Base-by-base conservation (phyloP, 495 filamentous ascomycete genomes). In the Lichenothelia convexa region DNA sequence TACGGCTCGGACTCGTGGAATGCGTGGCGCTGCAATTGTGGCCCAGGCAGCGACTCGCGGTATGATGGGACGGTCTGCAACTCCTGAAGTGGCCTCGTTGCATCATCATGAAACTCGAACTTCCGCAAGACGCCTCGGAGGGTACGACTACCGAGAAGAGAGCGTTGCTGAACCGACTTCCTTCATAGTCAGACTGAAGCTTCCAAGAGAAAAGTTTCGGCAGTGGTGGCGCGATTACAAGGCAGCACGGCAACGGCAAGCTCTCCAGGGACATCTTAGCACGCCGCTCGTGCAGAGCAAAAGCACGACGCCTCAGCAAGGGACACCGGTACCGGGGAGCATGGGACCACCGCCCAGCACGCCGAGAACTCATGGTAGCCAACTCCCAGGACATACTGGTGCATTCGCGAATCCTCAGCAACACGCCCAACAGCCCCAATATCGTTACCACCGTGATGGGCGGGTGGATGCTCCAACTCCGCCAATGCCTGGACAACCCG, bases 31-130 rank as follows among this genome's bases (percentile, higher is more conserved):
- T 15, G 86, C 81, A 38, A 78, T 66, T 26, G 84, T 80, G 16
- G 86, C 86, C 18, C 78, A 84, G 48, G 70, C 70, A 8, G 73
- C 73, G 9, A 64, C 78, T 51, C 63, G 70, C 23, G 78, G 81
- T 5, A 82, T 78, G 42, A 49, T 91, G 21, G 82, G 76, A 19
- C 75, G 89, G 26, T 94, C 86, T 11, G 80, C 83, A 46, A 94
- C 89, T 0, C 89, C 91, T 1, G 89, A 95, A 53, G 60, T 19
- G 60, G 60, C 40, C 12, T 34, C 52, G 15, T 56, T 76, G 18
- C 71, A 80, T 53, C 75, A 82, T 45, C 71, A 77, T 47, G 83
- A 85, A 49, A 75, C 75, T 1, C 59, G 78, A 43, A 78, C 68
- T 19, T 70, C 68, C 11, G 63, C 70, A 17, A 62, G 78, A 38